A percentile compares a stretch with the other conserved stretches of the same genome.
Evolutionary conservation across 2,329 filamentous ascomycete species (phyloP).

Genomic region (Niveomyces coronatus): DNA sequence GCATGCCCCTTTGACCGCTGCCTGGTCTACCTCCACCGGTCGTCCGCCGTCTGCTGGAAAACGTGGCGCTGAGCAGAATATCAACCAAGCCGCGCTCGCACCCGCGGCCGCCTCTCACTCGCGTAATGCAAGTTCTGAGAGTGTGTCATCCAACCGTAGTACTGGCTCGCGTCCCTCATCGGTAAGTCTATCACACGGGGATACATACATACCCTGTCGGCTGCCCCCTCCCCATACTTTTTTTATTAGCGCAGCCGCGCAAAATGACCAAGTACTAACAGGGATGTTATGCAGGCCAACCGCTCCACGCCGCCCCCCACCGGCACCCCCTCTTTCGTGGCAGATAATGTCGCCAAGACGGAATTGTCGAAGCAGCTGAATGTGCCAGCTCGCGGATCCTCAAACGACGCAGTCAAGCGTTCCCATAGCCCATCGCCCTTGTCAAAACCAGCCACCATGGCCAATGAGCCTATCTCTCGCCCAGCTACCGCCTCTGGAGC

Average conservation of each 20-base stretch:
- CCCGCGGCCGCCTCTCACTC: conserved; percentile 17
- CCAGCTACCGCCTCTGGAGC: conserved; percentile 22
- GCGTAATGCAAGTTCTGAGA: conserved; percentile 54
- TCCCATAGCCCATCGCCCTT: conserved; percentile 60
- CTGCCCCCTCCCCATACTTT: conserved; percentile 15
- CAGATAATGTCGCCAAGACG: conserved; percentile 38
- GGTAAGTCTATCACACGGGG: conserved; percentile 45
- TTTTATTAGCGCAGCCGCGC: conserved; percentile 19
- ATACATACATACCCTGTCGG: conserved; percentile 10
- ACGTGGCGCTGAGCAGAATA: conserved; percentile 20
- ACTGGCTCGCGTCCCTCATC: conserved; percentile 52
- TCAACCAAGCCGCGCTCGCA: conserved; percentile 30
- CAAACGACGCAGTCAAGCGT: conserved; percentile 56
- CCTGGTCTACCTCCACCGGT: conserved; percentile 19
- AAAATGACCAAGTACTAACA: conserved; percentile 42
- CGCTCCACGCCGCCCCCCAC: conserved; percentile 45
- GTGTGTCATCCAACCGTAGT: conserved; percentile 47
- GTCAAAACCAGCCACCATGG: conserved; percentile 59
- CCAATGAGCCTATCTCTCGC: conserved; percentile 37
- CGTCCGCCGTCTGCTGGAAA: conserved; percentile 15
- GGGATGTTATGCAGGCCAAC: conserved; percentile 45
- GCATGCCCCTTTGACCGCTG: conserved; percentile 26
- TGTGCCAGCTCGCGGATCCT: conserved; percentile 52
- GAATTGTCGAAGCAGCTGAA: conserved; percentile 46
- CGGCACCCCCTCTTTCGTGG: conserved; percentile 39